phyloP scores from a whole-genome alignment of 2,329 filamentous ascomycete genomes.

The Knoxdaviesia capensis region DNA sequence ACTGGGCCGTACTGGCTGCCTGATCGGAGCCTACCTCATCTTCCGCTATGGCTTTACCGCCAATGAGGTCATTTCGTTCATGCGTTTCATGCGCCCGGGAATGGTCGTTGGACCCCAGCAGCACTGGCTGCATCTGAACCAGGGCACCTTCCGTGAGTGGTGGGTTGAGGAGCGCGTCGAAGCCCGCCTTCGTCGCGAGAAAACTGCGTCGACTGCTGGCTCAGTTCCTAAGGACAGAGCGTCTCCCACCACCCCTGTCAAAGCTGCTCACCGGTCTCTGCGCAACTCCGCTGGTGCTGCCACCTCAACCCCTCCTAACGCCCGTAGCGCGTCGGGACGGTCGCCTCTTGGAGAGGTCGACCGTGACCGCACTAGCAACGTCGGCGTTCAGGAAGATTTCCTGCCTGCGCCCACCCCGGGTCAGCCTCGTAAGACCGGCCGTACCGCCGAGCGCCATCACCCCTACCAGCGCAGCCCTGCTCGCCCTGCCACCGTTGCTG shows the following conservation, averaged over 20 bases:
- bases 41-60: conserved; percentile 95
- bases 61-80: conserved; percentile 92
- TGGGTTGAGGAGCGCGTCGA: conserved; percentile 81
- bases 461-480: conserved; percentile 43
- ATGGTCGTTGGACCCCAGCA: conserved; percentile 99
- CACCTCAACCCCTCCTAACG: conserved; percentile 66
- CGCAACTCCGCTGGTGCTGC: conserved; percentile 38
- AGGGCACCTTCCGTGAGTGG: conserved; percentile 95
- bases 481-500: conserved; percentile 20
- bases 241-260: conserved; percentile 38
- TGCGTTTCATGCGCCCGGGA: conserved; percentile 96
- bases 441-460: conserved; percentile 50
- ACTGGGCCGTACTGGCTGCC: conserved; percentile 79
- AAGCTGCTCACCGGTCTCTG: conserved; percentile 38
- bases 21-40: conserved; percentile 94
- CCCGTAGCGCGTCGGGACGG: conserved; percentile 47
- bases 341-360: conserved; percentile 89
- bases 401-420: conserved; percentile 88
- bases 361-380: conserved; percentile 44
- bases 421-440: conserved; percentile 76
- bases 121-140: conserved; percentile 96
- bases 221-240: too few species aligned
- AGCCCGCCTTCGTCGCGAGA: conserved; percentile 40
- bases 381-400: conserved; percentile 66
- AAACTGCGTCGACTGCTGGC: conserved; percentile 22